Evolutionary conservation across 139 green algal species (phyloP), one percentile per base, ranked within the genome.

Genomic region (Nannochloris sp.): DNA sequence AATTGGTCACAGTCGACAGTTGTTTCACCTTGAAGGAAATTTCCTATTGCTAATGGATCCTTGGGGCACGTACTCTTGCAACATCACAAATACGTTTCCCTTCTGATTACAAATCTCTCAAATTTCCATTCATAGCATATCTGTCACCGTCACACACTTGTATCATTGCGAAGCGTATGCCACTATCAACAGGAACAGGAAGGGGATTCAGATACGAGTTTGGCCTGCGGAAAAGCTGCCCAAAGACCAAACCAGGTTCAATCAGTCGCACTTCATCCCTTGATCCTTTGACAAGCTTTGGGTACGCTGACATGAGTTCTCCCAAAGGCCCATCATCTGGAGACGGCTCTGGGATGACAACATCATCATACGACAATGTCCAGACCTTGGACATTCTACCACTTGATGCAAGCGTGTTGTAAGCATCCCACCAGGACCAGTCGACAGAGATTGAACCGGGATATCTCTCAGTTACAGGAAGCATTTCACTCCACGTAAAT

Each of bases 201-300:
- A 44, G 51, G 5, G 60, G 60, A 57, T 66, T 66, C 48, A 66
- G 20, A 57, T 31, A 66, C 4, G 25, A 45, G 40, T 66, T 66
- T 23, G 60, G 60, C 31, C 26, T 51, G 20, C 60, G 31, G 13
- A 66, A 66, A 8, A 66, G 14, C 2, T 66, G 60, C 10, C 60
- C 60, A 56, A 66, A 31, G 14, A 66, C n/a, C n/a, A 66, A 66
- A 26, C 60, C 60, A 23, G 60, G 60, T 31, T 56, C 14, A 23
- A 66, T 43, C 48, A 49, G 11, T 40, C 60, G 14, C 14, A 66
- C 26, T 55, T 66, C 60, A 25, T 66, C 60, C 16, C 60, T 25
- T 12, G 60, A 45, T 17, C 60, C 60, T 56, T 43, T 56, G 13
- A 66, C 60, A 11, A 66, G 60, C 33, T 55, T 20, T 14, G 60